Conservation (phyloP, 164 flowering plant species). For the Kingdonia uniflora region DNA sequence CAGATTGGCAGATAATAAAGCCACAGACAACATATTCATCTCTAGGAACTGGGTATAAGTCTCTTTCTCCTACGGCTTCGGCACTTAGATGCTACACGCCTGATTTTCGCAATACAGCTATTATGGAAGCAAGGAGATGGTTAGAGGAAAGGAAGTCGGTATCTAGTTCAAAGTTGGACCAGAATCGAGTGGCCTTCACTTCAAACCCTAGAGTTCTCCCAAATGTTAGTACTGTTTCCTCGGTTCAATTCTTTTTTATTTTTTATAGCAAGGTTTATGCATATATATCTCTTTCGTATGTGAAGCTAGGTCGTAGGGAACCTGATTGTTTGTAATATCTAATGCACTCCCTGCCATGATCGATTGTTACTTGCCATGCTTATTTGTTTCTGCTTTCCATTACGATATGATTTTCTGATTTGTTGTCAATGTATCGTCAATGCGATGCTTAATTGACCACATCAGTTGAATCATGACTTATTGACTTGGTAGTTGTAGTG, state of each 20-base stretch:
- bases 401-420: no score
- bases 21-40: conserved; percentile 3
- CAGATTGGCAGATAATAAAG: conserved; percentile 4
- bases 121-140: conserved; percentile 74
- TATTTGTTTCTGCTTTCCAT: no score
- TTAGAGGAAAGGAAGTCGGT: conserved; percentile 51
- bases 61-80: conserved; percentile 17
- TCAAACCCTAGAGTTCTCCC: conserved; percentile 17
- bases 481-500: no score
- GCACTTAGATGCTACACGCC: conserved; percentile 11
- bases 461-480: no score
- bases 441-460: no score
- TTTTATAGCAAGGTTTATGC: no score
- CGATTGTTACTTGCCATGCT: no score
- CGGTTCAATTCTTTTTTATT: background rate
- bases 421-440: no score
- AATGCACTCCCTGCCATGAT: no score
- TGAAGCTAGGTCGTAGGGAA: no score
- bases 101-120: conserved; percentile 31
- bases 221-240: conserved; percentile 32
- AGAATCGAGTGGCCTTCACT: conserved; percentile 21
- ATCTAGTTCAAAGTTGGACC: conserved; percentile 30
- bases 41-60: conserved; percentile 7
- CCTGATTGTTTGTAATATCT: no score
- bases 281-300: no score